Evolutionary conservation across 371 early-diverging fungal species (phyloP).

Genomic region (Lichtheimia hyalospora): DNA sequence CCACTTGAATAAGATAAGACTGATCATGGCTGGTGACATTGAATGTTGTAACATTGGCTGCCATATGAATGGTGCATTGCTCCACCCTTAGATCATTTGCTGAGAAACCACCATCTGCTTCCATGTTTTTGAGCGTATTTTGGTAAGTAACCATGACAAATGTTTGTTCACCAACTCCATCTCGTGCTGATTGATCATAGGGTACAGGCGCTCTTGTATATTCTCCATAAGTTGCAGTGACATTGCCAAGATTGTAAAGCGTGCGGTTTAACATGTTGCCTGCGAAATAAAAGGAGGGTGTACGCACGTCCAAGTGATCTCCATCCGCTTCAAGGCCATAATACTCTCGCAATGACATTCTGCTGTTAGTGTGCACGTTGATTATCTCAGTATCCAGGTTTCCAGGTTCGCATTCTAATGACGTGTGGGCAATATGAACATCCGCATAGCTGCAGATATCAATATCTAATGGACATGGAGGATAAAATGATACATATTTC

Average conservation of each 20-base stretch:
- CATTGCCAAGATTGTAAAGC: conserved; percentile 16
- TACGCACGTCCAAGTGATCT: neutral
- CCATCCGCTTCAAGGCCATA: neutral
- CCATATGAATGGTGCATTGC: conserved; percentile 13
- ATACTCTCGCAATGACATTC: neutral
- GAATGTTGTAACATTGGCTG: too few relatives aligned
- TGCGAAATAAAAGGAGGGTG: conserved; percentile 12
- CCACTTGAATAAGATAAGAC: neutral
- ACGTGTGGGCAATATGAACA: too few relatives aligned
- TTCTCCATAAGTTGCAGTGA: neutral
- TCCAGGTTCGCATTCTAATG: too few relatives aligned
- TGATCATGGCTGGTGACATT: too few relatives aligned
- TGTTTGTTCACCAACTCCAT: conserved; percentile 24
- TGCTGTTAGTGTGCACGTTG: neutral
- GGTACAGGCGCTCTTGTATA: neutral
- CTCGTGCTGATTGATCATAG: neutral
- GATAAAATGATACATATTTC: too few relatives aligned
- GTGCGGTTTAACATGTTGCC: conserved; percentile 25
- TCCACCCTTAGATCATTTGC: neutral
- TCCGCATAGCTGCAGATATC: too few relatives aligned
- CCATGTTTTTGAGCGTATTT: neutral
- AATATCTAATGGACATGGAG: too few relatives aligned
- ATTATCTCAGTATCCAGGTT: conserved; percentile 4
- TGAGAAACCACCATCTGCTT: too few relatives aligned
- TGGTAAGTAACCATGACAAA: conserved; percentile 14